Evolutionary conservation across 2,329 filamentous ascomycete species (phyloP).

Genomic region (Blumeriella jaapii): DNA sequence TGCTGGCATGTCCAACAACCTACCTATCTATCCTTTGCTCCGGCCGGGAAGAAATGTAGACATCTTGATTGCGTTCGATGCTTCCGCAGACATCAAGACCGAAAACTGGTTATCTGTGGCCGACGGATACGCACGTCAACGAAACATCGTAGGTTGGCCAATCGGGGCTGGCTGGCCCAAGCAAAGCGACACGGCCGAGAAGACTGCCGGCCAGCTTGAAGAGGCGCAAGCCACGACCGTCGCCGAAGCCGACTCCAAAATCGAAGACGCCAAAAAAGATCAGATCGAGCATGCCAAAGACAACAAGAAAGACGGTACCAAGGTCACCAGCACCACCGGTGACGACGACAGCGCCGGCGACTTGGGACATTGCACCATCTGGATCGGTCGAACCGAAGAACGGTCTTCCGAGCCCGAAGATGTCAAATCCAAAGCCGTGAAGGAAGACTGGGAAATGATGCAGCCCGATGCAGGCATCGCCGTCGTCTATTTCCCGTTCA

Average conservation of each 20-base stretch:
- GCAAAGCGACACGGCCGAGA: slow-evolving; percentile 41
- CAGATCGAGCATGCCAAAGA: slow-evolving; percentile 30
- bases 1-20: slow-evolving; percentile 96
- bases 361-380: slow-evolving; percentile 85
- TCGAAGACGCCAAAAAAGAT: slow-evolving; percentile 46
- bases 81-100: slow-evolving; percentile 76
- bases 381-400: slow-evolving; percentile 80
- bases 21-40: slow-evolving; percentile 89
- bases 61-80: slow-evolving; percentile 85
- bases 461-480: slow-evolving; percentile 73
- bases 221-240: slow-evolving; percentile 47
- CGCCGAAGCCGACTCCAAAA: slow-evolving; percentile 49
- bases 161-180: slow-evolving; percentile 90
- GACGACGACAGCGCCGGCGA: slow-evolving; percentile 40
- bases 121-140: slow-evolving; percentile 84
- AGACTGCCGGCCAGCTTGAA: slow-evolving; percentile 54
- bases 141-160: slow-evolving; percentile 89
- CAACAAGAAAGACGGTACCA: slow-evolving; percentile 20
- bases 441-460: slow-evolving; percentile 59
- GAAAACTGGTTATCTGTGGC: slow-evolving; percentile 95
- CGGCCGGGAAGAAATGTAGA: slow-evolving; percentile 82
- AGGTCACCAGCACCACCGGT: slow-evolving; percentile 10
- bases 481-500: slow-evolving; percentile 81
- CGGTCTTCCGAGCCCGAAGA: slow-evolving; percentile 43
- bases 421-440: slow-evolving; percentile 36